These are phyloP conservation scores for Mallotus nudiflorus DNA, from an alignment of 345 rosid genomes.

Conservation along the genomic window DNA sequence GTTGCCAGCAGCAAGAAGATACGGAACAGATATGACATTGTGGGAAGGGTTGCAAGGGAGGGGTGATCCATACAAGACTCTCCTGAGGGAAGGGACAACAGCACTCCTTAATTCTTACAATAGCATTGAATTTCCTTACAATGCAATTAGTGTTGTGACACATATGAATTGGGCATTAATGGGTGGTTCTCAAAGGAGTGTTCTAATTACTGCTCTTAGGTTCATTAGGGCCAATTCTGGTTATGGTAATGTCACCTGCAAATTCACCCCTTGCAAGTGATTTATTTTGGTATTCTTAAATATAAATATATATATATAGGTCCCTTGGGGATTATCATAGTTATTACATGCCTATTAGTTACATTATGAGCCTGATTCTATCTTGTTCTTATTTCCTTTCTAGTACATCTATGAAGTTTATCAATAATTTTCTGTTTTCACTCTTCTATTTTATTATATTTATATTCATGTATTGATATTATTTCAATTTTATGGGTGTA, in stretches of 20 bases:
- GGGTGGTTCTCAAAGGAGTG: conserved; percentile 50
- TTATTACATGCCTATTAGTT: no score
- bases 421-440: no score
- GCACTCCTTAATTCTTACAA: conserved; percentile 85
- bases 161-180: conserved; percentile 58
- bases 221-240: conserved; percentile 81
- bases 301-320: no score
- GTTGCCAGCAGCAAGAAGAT: conserved; percentile 46
- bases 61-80: conserved; percentile 76
- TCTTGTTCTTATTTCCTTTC: no score
- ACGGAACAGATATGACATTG: conserved; percentile 63
- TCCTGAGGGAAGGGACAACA: conserved; percentile 75
- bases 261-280: conserved; percentile 60
- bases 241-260: conserved; percentile 41
- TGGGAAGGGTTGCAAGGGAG: conserved; percentile 61
- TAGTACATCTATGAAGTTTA: no score
- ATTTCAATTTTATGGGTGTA: no score
- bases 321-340: not conserved
- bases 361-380: no score
- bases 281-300: not conserved
- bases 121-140: conserved; percentile 59
- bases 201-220: conserved; percentile 56
- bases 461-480: no score
- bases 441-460: not conserved
- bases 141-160: conserved; percentile 44